These are phyloP conservation scores for Spencermartinsiella ligniputridi DNA, from an alignment of 1,139 yeast species.

Conservation along the genomic window DNA sequence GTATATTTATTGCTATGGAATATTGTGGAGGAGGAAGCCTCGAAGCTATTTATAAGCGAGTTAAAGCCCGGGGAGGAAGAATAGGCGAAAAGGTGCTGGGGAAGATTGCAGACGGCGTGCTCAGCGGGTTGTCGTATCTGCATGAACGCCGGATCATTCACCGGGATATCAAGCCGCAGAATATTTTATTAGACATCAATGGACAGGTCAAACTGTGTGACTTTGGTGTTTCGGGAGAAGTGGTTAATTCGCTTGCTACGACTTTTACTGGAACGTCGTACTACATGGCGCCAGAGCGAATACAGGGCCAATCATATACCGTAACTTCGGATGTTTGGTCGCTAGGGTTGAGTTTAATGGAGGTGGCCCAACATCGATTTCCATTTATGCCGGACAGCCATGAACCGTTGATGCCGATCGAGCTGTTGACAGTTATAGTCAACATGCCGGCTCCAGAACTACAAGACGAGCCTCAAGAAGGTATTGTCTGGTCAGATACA, in stretches of 20 bases:
- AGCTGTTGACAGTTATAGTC: conserved; percentile 71
- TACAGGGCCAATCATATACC: conserved; percentile 90
- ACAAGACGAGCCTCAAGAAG: conserved; percentile 70
- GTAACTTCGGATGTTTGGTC: conserved; percentile 98
- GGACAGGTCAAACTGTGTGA: conserved; percentile 94
- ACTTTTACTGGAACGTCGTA: conserved; percentile 96
- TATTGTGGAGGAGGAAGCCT: conserved; percentile 90
- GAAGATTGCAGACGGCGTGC: conserved; percentile 78
- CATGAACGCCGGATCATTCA: conserved; percentile 88
- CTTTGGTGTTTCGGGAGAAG: conserved; percentile 98
- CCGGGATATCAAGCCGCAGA: conserved; percentile 87
- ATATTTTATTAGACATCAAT: conserved; percentile 63
- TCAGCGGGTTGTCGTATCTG: conserved; percentile 78
- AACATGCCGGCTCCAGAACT: conserved; percentile 73
- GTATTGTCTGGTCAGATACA: conserved; percentile 74
- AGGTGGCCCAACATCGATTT: conserved; percentile 84
- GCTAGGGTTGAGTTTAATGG: conserved; percentile 81
- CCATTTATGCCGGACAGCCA: conserved; percentile 53
- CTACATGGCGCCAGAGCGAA: conserved; percentile 98
- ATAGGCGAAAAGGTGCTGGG: conserved; percentile 92
- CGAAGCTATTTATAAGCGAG: conserved; percentile 80
- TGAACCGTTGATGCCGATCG: conserved; percentile 72
- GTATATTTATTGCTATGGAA: conserved; percentile 92
- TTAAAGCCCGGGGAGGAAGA: conserved; percentile 64
- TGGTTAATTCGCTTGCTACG: conserved; percentile 88